phyloP scores from a whole-genome alignment of 1,139 yeast species.

The Debaryomyces udenii region DNA sequence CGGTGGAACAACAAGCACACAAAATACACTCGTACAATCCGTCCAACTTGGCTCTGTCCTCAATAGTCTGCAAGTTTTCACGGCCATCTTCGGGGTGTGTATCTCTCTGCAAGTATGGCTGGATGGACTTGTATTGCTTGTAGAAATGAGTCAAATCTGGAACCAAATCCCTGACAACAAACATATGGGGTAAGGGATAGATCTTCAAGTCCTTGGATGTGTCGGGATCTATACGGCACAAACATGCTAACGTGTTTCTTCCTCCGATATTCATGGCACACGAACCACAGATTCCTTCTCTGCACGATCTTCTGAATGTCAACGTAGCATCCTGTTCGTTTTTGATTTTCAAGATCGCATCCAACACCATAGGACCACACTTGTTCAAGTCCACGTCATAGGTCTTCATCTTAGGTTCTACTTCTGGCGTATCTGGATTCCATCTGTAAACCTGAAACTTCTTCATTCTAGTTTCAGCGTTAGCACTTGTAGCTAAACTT shows the following conservation, averaged over 20 bases:
- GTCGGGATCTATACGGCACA: conserved; percentile 89
- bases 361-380: conserved; percentile 98
- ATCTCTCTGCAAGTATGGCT: conserved; percentile 92
- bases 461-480: conserved; percentile 56
- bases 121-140: conserved; percentile 97
- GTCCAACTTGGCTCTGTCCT: conserved; percentile 94
- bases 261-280: conserved; percentile 99
- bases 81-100: conserved; percentile 83
- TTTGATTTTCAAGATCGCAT: conserved; percentile 91
- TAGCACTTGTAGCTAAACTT: conserved; percentile 46
- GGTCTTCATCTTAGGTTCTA: conserved; percentile 83
- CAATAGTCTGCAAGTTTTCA: conserved; percentile 89
- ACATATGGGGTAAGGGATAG: conserved; percentile 98
- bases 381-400: conserved; percentile 84
- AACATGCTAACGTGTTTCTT: conserved; percentile 92
- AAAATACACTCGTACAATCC: conserved; percentile 97
- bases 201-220: conserved; percentile 76
- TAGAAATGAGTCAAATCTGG: conserved; percentile 97
- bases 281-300: conserved; percentile 99
- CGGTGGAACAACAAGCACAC: conserved; percentile 98
- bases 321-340: conserved; percentile 95
- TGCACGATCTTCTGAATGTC: conserved; percentile 97
- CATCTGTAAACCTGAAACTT: conserved; percentile 94
- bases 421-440: conserved; percentile 97
- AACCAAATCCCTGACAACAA: conserved; percentile 93